Evolutionary conservation across 805 yeast genomes (phyloP), one percentile per base, ranked within the genome.

Genomic region (Ogataea degrootiae): DNA sequence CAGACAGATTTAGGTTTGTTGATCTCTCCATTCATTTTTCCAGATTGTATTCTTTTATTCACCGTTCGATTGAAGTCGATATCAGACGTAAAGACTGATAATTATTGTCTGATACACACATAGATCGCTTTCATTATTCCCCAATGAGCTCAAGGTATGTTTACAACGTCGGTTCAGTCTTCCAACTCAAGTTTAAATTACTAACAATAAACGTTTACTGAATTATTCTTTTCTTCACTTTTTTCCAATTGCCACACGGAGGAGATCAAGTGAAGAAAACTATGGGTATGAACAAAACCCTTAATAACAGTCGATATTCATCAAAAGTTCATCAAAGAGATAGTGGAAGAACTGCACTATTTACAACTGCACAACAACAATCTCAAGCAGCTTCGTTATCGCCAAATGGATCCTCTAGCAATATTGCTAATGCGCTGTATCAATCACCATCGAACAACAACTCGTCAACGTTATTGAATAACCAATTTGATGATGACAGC

Each of bases 261-360:
- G 6, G 12, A 26, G 31, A 9, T 26, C 9, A 36, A 11, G 21
- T 19, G 21, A 37, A 31, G n/a, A 39, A 33, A 22, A 34, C 15
- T 9, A n/a, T 3, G 2, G 11, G 11, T 22, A 6, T 19, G 21
- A 19, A 19, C 21, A 19, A 19, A 21, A 5, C 34, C 15, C 15
- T 41, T 11, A 7, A 22, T 19, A 8, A n/a, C 48, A 59, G 66
- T 48, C 63, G 66, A 42, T 62, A 60, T 42, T 60, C 66, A 4
- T 57, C 66, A 31, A 60, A 60, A 47, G 65, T 55, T 7, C 65
- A 62, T 41, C 64, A 60, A 46, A 52, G 67, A 45, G 67, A 63
- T 23, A 58, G 54, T 15, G 31, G 31, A 26, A 50, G 66, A 46
- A 62, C 61, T 4, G 47, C 66, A 1, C 48, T 61, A 21, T 61